Conservation (phyloP, 2,329 filamentous ascomycete genomes). For the Malbranchea cinnamomea region DNA sequence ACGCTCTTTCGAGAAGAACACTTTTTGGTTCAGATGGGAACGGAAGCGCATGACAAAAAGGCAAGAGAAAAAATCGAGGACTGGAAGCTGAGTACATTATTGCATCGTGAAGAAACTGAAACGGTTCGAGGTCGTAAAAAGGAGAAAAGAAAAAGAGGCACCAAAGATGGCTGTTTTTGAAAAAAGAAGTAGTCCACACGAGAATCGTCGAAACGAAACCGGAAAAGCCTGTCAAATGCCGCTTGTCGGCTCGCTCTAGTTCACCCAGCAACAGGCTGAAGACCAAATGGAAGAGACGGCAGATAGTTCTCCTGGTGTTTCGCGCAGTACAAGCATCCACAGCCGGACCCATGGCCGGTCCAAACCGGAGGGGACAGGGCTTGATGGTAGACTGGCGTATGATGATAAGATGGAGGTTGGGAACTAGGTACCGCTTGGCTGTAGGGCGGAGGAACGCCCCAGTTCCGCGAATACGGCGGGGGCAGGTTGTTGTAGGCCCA, state of each 20-base stretch:
- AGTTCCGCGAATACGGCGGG: conserved; percentile 26
- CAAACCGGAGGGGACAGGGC: conserved; percentile 33
- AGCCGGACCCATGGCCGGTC: conserved; percentile 33
- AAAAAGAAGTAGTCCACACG: too few relatives aligned
- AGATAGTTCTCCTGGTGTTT: conserved; percentile 37
- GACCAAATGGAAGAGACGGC: conserved; percentile 27
- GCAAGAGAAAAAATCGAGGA: too few relatives aligned
- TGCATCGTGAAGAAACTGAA: too few relatives aligned
- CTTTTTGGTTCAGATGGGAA: too few relatives aligned
- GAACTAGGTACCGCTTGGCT: conserved; percentile 25
- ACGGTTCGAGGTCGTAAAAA: too few relatives aligned
- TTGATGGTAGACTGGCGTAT: conserved; percentile 33
- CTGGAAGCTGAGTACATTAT: too few relatives aligned
- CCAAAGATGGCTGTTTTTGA: too few relatives aligned
- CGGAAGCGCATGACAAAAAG: too few relatives aligned
- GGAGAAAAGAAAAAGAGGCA: too few relatives aligned
- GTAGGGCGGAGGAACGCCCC: conserved; percentile 23
- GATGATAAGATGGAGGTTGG: conserved; percentile 32
- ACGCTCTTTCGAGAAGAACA: too few relatives aligned
- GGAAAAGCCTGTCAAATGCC: conserved; percentile 5
- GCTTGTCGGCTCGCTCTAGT: conserved; percentile 6
- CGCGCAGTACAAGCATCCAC: conserved; percentile 33
- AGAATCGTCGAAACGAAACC: too few relatives aligned
- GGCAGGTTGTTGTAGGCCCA: conserved; percentile 30
- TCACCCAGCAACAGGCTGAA: conserved; percentile 33